Conservation (phyloP, 352 stramenopile species). For the Pythium vanterpoolii region DNA sequence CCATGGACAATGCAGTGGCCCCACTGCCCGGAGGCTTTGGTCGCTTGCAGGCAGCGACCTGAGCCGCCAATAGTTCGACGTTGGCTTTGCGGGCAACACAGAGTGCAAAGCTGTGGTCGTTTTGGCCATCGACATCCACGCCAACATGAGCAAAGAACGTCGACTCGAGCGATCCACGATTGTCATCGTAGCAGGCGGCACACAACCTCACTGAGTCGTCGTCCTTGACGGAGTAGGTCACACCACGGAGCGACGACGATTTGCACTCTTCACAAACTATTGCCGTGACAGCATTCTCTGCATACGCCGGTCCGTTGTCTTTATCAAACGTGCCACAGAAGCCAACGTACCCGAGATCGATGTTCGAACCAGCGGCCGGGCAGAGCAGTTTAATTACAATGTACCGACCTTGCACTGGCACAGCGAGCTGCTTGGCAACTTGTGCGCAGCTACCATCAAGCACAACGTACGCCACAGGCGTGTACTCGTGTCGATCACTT, state of each 20-base stretch:
- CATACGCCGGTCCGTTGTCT: conserved; percentile 83
- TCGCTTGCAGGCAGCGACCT: conserved; percentile 38
- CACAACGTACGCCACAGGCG: conserved; percentile 76
- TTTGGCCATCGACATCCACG: conserved; percentile 34
- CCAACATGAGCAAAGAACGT: conserved; percentile 42
- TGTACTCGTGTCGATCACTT: conserved; percentile 50
- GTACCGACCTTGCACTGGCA: conserved; percentile 68
- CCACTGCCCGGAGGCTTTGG: conserved; percentile 19
- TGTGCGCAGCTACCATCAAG: conserved; percentile 74
- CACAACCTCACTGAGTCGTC: conserved; percentile 64
- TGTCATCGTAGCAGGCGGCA: conserved; percentile 74
- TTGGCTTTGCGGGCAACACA: conserved; percentile 52
- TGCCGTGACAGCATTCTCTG: conserved; percentile 26
- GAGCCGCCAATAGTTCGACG: conserved; percentile 43
- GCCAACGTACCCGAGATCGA: conserved; percentile 79
- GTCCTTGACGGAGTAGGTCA: conserved; percentile 63
- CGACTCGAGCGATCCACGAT: conserved; percentile 51
- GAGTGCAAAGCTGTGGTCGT: conserved; percentile 32
- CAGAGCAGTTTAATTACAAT: conserved; percentile 77
- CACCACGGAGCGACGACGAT: conserved; percentile 28
- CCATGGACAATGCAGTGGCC: neutral
- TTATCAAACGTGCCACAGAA: conserved; percentile 78
- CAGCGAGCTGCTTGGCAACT: conserved; percentile 71
- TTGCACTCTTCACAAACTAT: conserved; percentile 56
- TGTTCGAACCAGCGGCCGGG: conserved; percentile 65